phyloP scores from a whole-genome alignment of 2,329 filamentous ascomycete species.

The Talaromyces amestolkiae region DNA sequence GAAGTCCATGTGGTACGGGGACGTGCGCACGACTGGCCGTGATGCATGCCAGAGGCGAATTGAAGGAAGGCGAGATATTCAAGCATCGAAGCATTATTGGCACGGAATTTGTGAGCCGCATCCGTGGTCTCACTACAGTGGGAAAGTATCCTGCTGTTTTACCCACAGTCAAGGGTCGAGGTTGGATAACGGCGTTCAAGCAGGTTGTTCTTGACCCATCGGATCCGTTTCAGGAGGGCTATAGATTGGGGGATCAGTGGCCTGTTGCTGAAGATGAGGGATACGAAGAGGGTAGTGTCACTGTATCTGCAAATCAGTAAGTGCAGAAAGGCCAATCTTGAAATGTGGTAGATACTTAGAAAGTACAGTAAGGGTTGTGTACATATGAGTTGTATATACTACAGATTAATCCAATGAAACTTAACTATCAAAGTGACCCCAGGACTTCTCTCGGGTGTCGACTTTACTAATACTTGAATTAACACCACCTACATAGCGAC shows the following conservation, averaged over 20 bases:
- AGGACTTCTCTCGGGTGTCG: too few relatives aligned
- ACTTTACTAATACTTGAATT: too few relatives aligned
- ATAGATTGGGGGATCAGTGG: conserved; percentile 36
- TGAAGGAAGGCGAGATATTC: conserved; percentile 40
- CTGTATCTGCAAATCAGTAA: not conserved
- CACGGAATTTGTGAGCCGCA: conserved; percentile 43
- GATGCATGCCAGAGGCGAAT: conserved; percentile 42
- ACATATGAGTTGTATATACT: not conserved
- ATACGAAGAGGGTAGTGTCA: not conserved
- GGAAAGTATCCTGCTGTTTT: conserved; percentile 42
- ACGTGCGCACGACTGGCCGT: conserved; percentile 47
- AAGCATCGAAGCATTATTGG: conserved; percentile 45
- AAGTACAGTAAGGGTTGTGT: not conserved
- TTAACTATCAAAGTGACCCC: too few relatives aligned
- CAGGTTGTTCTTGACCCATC: conserved; percentile 45
- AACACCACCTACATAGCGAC: too few relatives aligned
- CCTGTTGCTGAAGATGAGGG: not conserved
- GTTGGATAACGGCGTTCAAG: conserved; percentile 49
- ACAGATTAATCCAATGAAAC: not conserved
- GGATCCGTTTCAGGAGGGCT: conserved; percentile 46
- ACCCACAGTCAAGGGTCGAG: conserved; percentile 44
- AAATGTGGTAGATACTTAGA: too few relatives aligned
- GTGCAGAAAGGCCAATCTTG: too few relatives aligned
- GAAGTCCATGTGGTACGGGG: conserved; percentile 49
- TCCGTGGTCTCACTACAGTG: conserved; percentile 39